Base-by-base conservation (phyloP, 352 stramenopile species). In the Globisporangium cystogenes region DNA sequence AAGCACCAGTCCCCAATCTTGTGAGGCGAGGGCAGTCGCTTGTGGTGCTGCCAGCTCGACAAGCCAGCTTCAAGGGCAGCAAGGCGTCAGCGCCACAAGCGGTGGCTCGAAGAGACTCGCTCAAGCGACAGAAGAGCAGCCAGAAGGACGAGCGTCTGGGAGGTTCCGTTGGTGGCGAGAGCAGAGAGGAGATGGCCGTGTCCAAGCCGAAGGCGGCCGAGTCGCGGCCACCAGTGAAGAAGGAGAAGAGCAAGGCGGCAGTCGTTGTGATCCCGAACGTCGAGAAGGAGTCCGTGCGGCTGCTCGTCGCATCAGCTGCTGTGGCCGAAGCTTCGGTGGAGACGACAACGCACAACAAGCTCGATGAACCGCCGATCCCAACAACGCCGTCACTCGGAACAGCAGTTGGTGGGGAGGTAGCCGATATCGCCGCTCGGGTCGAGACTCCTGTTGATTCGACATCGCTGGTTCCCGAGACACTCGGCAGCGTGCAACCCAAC, bases 211-310 rank as follows among this genome's bases (percentile, higher is more conserved):
- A 21, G 15, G 41, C 23, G 14, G 14, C 31, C 10, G 40, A 29
- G 36, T 29, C 18, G 18, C 20, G 39, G 7, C 2, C 15, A 5
- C n/a, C 53, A 0, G 12, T 24, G 12, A 60, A 59, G 21, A 41
- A 37, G 35, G 45, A 53, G 27, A 60, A 60, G 37, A 42, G n/a
- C 26, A 48, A 46, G 29, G 23, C 55, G 23, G 29, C 55, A 3
- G 23, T 61, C 14, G 61, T 60, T 5, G 57, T 65, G 46, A 55
- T 62, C 2, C 57, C 61, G 4, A 65, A 45, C 14, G 53, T 65
- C 11, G 57, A 68, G 21, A 60, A 65, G 26, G 48, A 52, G 14
- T 4, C 46, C 7, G 45, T 11, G 24, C 56, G 49, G 16, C 18
- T 24, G 27, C 40, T 14, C 4, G 18, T 15, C 11, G 11, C 41